Conservation (phyloP, 139 green algal species). For the Closterium sp. region DNA sequence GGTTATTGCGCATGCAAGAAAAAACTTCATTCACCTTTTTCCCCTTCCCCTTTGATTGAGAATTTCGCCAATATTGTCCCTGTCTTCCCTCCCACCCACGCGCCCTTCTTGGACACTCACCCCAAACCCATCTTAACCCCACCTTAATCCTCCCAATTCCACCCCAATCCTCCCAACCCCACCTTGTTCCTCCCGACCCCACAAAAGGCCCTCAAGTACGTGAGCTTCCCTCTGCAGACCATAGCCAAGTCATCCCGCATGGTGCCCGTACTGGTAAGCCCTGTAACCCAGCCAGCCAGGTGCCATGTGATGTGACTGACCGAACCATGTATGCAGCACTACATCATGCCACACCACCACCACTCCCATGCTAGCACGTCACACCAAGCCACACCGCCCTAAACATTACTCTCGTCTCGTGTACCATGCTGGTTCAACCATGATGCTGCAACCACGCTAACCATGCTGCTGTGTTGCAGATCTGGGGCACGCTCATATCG, state of each 20-base stretch:
- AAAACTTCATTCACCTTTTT: too few relatives aligned
- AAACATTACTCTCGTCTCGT: not conserved
- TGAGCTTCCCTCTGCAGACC: conserved; percentile 91
- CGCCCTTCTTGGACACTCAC: too few relatives aligned
- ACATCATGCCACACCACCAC: not conserved
- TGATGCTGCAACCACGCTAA: not conserved
- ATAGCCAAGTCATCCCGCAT: conserved; percentile 93
- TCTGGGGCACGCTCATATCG: conserved; percentile 86
- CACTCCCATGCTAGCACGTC: not conserved
- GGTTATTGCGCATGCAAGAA: not conserved
- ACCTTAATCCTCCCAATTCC: not conserved
- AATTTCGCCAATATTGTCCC: not conserved
- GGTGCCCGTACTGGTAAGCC: conserved; percentile 89
- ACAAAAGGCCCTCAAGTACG: conserved; percentile 85
- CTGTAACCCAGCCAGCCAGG: too few relatives aligned
- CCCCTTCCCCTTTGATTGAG: too few relatives aligned
- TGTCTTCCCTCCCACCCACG: not conserved
- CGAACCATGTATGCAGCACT: not conserved
- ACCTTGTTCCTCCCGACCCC: not conserved
- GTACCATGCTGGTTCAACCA: not conserved
- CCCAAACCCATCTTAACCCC: not conserved
- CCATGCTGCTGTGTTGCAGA: conserved; percentile 59
- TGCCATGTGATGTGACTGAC: too few relatives aligned
- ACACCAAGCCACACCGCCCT: not conserved
- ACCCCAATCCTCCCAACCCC: not conserved